phyloP scores from a whole-genome alignment of 352 stramenopile species.

The Phytophthora syringae region DNA sequence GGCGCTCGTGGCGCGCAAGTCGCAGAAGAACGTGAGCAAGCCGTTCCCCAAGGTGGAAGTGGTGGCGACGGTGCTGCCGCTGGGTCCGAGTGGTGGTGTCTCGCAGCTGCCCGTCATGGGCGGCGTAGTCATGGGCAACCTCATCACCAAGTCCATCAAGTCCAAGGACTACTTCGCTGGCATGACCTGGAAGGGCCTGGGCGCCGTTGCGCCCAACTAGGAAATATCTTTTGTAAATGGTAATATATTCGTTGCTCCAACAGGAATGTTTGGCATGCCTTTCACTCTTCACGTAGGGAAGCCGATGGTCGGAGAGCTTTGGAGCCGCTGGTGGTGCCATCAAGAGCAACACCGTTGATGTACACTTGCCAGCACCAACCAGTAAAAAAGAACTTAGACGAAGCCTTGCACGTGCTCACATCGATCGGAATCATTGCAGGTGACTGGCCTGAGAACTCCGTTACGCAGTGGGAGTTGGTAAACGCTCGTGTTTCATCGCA shows the following conservation, averaged over 20 bases:
- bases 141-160: constrained; percentile 56
- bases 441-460: constrained; percentile 24
- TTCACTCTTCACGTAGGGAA: too few species aligned
- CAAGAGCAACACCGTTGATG: constrained; percentile 45
- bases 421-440: constrained; percentile 46
- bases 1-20: constrained; percentile 44
- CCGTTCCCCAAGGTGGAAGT: constrained; percentile 46
- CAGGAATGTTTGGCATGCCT: too few species aligned
- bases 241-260: background rate
- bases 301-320: too few species aligned
- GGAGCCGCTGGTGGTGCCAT: constrained; percentile 11
- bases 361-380: constrained; percentile 53
- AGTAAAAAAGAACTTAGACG: constrained; percentile 49
- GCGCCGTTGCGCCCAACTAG: constrained; percentile 42
- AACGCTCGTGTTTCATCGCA: constrained; percentile 49
- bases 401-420: constrained; percentile 30
- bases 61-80: constrained; percentile 45
- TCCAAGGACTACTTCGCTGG: constrained; percentile 54
- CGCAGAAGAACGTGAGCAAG: constrained; percentile 44
- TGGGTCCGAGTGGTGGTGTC: constrained; percentile 63
- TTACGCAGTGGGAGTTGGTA: constrained; percentile 41
- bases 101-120: constrained; percentile 58
- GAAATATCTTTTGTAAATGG: background rate
- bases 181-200: constrained; percentile 43
- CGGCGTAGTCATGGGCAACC: constrained; percentile 57